These are phyloP conservation scores for Combretum micranthum DNA, from an alignment of 345 rosid species.

Conservation along the genomic window DNA sequence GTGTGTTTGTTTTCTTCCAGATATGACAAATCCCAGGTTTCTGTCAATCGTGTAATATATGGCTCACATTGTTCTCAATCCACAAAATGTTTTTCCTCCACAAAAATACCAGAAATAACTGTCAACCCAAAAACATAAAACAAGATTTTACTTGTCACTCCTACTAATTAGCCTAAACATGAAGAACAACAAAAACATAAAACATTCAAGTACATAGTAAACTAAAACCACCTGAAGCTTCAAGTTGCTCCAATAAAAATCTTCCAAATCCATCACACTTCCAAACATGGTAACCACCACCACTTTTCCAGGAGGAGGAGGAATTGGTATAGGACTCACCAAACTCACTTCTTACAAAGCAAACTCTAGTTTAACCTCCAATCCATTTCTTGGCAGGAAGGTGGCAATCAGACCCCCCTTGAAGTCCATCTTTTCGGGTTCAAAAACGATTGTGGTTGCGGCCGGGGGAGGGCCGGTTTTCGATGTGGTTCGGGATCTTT, in stretches of 20 bases:
- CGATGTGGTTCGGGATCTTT: conserved; percentile 57
- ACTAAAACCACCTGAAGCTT: too few species aligned
- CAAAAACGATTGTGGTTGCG: conserved; percentile 24
- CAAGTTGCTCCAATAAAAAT: background rate
- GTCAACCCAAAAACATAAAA: conserved; percentile 10
- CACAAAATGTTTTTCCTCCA: conserved; percentile 13
- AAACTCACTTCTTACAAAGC: conserved; percentile 28
- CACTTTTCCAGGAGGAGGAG: conserved; percentile 35
- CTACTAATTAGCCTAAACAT: conserved; percentile 18
- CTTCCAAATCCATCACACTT: conserved; percentile 1
- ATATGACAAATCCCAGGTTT: too few species aligned
- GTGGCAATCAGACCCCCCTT: conserved; percentile 23
- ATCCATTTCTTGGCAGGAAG: conserved; percentile 64
- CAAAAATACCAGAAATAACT: conserved; percentile 30
- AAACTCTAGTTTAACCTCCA: conserved; percentile 11
- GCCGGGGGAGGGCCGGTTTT: conserved; percentile 46
- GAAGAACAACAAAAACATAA: background rate
- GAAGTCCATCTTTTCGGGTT: conserved; percentile 18
- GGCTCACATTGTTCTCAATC: conserved; percentile 17
- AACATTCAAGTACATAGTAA: too few species aligned
- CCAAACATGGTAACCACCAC: conserved; percentile 47
- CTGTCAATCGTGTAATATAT: conserved; percentile 4
- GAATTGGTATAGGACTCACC: conserved; percentile 4
- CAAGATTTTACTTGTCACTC: background rate
- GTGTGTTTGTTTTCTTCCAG: too few species aligned